Evolutionary conservation across 345 rosid genomes (phyloP), one percentile per base, ranked within the genome.

Genomic region (Erodium maritimum): DNA sequence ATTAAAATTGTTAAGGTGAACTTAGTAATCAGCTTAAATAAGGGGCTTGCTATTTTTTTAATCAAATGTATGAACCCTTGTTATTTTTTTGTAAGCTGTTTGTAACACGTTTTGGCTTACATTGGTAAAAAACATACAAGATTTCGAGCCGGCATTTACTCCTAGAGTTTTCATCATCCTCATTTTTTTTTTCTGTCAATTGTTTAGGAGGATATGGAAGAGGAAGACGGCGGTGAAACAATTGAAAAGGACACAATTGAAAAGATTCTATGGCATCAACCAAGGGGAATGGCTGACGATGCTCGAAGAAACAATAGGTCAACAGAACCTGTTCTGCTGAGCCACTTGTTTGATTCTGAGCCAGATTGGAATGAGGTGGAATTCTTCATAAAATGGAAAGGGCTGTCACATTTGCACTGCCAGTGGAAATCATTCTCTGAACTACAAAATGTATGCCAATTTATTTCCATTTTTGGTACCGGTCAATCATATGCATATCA

Each of bases 201-300:
- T 81, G 50, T 57, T 24, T 73, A 94, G 99, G 99, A 87, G 77
- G 97, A 94, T 71, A 70, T 70, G 71, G 97, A 90, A 71, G 99
- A 85, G 72, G 97, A 90, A 74, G 99, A 90, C 74, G 85, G 87
- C 74, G 85, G 87, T 23, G 99, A 94, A 64, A 80, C 79, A 64
- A 90, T 94, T 70, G 99, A 94, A 75, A 87, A 82, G 72, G 99
- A 94, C 66, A 80, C 77, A 64, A 87, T 94, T 70, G 99, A 94
- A 75, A 87, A 82, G 72, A 97, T 94, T 64, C 75, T 94, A 23
- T 94, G 99, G 99, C 97, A 94, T 77, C 99, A 90, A 75, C 90
- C 84, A 37, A 90, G 68, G 74, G 87, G 96, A 63, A 74, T 69
- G 75, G 83, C 88, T 68, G 95, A 87, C 71, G 95, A 81, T 60